phyloP scores from a whole-genome alignment of 2,329 filamentous ascomycete species.

The Diaporthe capsici region DNA sequence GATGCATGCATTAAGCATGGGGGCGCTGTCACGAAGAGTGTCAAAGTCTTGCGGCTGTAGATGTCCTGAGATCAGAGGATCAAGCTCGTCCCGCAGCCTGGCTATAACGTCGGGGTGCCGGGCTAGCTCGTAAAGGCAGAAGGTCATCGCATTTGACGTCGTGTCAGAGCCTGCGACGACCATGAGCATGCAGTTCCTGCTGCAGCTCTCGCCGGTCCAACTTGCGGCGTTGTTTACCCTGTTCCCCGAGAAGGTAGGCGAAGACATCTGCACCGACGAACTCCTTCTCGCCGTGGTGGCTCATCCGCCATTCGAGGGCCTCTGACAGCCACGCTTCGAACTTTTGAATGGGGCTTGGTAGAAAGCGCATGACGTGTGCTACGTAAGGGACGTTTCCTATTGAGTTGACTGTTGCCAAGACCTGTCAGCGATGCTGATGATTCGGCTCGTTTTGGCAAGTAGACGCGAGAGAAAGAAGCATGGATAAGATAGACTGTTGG shows the following conservation, averaged over 20 bases:
- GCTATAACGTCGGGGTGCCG: slow-evolving; percentile 57
- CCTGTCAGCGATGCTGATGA: not conserved
- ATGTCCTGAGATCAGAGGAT: not conserved
- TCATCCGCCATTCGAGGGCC: slow-evolving; percentile 9
- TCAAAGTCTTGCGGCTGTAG: slow-evolving; percentile 8
- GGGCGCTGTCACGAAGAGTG: not conserved
- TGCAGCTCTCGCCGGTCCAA: slow-evolving; percentile 15
- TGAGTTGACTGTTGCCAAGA: not conserved
- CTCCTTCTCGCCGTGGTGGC: slow-evolving; percentile 18
- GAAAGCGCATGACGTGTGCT: slow-evolving; percentile 13
- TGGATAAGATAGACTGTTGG: not conserved
- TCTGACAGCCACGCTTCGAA: slow-evolving; percentile 19
- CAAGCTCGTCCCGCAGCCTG: slow-evolving; percentile 58
- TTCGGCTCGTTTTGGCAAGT: not conserved
- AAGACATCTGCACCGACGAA: slow-evolving; percentile 11
- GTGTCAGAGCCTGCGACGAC: slow-evolving; percentile 67
- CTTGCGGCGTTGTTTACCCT: slow-evolving; percentile 18
- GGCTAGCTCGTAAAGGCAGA: slow-evolving; percentile 73
- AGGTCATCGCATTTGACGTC: slow-evolving; percentile 74
- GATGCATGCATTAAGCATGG: not conserved
- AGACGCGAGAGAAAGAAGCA: not conserved
- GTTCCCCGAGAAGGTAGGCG: not conserved
- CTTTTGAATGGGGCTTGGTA: slow-evolving; percentile 17
- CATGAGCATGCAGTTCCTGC: slow-evolving; percentile 24
- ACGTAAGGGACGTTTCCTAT: slow-evolving; percentile 16